Base-by-base conservation (phyloP, 2,329 filamentous ascomycete species). In the Pleoardoris graminearum region DNA sequence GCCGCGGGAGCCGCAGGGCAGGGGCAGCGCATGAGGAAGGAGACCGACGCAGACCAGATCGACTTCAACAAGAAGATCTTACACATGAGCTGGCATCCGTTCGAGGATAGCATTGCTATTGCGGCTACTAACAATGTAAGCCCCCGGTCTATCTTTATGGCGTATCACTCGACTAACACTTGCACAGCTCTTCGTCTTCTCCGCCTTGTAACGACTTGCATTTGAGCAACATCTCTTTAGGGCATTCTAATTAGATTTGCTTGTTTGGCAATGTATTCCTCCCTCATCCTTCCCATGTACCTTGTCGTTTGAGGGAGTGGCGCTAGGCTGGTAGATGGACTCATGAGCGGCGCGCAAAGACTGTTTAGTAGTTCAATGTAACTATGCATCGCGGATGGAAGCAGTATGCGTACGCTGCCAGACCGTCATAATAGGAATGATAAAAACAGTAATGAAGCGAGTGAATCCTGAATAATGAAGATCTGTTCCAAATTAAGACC, bases 41-140 rank as follows among this genome's bases (percentile, higher is more conserved):
- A 99, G 80, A 99, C 94, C 48, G 94, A 99, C 76, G 94, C 94
- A 53, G 93, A 99, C 75, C 93, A 97, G 79, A 97, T 97, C 76
- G 94, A 99, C 77, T 99, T 97, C 78, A 97, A 97, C 83, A 99
- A 97, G 85, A 99, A 99, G 85, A 99, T 99, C 68, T 75, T 99
- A 72, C 94, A 99, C 76, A 99, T 99, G 94, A 97, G 93, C 79
- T 99, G 94, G 94, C 94, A 99, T 85, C 94, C 94, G 43, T 97
- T 95, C 69, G 94, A 99, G 78, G 93, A 99, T 79, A 97, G 93
- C 79, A 99, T 99, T 78, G 94, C 94, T 52, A 99, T 99, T 80
- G 94, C 94, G 65, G 94, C 94, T 55, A 99, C 94, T 60, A 99
- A 99, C 82, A 99, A 99, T 78, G 94, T 97, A 79, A 88, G 93